Base-by-base conservation (phyloP, 495 filamentous ascomycete species). In the Lichenothelia convexa region DNA sequence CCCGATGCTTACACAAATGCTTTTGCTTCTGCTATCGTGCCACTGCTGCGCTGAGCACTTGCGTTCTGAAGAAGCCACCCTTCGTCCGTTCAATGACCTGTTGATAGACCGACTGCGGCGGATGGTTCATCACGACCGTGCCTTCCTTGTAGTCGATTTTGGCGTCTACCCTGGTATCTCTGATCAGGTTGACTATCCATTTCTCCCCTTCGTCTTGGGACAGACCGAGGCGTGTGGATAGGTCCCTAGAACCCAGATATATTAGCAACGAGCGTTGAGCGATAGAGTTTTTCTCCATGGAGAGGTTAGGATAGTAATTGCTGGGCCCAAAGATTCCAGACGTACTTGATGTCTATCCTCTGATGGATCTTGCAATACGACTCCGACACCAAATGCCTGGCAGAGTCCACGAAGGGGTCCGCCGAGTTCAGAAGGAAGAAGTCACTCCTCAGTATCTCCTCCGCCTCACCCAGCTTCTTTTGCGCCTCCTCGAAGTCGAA, bases 301-400 rank as follows among this genome's bases (percentile, higher is more conserved):
- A 18, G n/a, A 31, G 29, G 16, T 6, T 0, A 17, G 17, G 19
- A 33, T 33, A 18, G 16, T 8, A 18, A 8, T 9, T 1, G 31
- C 9, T 1, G 31, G 9, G 1, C 15, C 9, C 9, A 29, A 11
- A 13, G 16, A 18, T 13, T 2, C 32, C 31, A 27, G 21, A 58
- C 71, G 46, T 59, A 75, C 73, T 85, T 85, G 57, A 97, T 93
- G 55, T 94, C 85, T 43, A 97, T 97, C 40, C 89, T 71, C 44
- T 93, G 82, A 60, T 94, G 89, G 53, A 97, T 97, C 71, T 95
- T 95, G 80, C 91, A 95, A 68, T 97, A 95, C 55, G 70, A 78
- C 65, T 97, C 89, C 6, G 86, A 95, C 57, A 97, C 94, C 35
- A 95, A 62, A 63, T 95, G 89, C 45, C 89, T 67, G 26, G 89